Conservation (phyloP, 169 alveolate species). For the Cryptosporidium canis region DNA sequence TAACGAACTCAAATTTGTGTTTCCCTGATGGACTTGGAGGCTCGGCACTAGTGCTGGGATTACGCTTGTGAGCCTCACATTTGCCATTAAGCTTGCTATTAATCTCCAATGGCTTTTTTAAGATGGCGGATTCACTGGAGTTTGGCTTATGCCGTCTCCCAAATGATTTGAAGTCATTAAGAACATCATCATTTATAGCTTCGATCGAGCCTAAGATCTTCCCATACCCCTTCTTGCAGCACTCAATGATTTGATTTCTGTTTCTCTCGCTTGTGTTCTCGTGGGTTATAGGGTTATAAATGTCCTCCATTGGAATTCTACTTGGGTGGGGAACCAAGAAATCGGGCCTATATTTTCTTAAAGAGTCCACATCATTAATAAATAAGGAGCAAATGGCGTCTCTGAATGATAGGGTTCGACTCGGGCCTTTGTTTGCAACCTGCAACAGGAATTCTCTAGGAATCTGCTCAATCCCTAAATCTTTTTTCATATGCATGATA, state of each 20-base stretch:
- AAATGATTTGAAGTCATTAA: not conserved
- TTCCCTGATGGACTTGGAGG: not conserved
- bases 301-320: slow-evolving; percentile 15
- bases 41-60: not conserved
- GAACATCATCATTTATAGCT: slow-evolving; percentile 1
- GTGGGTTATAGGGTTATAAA: slow-evolving; percentile 27
- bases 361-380: slow-evolving; percentile 67
- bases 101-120: slow-evolving; percentile 5
- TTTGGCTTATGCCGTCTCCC: slow-evolving; percentile 30
- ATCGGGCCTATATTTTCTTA: slow-evolving; percentile 31
- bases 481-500: slow-evolving; percentile 50
- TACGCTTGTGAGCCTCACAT: not conserved
- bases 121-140: not conserved
- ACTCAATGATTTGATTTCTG: not conserved
- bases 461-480: slow-evolving; percentile 38
- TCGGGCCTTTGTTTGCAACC: slow-evolving; percentile 64
- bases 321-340: not conserved
- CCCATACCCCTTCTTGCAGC: slow-evolving; percentile 23
- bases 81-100: not conserved
- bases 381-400: slow-evolving; percentile 63
- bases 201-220: not conserved
- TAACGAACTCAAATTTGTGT: slow-evolving; percentile 16
- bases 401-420: slow-evolving; percentile 48
- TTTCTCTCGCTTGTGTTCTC: not conserved
- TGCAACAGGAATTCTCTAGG: slow-evolving; percentile 48